Evolutionary conservation across 805 yeast genomes (phyloP).

Genomic region (Suhomyces kilbournensis): DNA sequence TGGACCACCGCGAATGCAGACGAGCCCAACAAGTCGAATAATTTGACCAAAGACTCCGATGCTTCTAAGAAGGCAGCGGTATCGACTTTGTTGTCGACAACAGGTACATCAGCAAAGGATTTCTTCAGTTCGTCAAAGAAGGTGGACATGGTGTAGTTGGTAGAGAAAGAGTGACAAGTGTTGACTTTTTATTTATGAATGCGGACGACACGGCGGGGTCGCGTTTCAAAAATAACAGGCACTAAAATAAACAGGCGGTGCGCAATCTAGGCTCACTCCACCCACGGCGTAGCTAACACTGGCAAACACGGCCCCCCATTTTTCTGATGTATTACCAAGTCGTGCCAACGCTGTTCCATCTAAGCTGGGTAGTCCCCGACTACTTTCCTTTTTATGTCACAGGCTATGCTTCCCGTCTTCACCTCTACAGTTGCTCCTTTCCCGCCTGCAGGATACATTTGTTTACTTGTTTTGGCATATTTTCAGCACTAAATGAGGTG

Average conservation of each 20-base stretch:
- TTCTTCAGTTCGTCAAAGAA: slow-evolving; percentile 77
- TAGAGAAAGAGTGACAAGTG: not conserved
- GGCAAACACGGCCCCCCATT: not conserved
- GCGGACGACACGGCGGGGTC: slow-evolving; percentile 1
- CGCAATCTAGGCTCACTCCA: not conserved
- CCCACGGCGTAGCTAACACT: too few species aligned
- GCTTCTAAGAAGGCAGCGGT: slow-evolving; percentile 81
- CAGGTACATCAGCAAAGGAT: slow-evolving; percentile 73
- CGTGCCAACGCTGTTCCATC: too few species aligned
- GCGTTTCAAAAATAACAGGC: not conserved
- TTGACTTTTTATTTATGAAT: not conserved
- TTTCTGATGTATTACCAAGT: too few species aligned
- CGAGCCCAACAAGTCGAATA: slow-evolving; percentile 81
- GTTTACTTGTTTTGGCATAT: not conserved
- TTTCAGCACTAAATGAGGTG: not conserved
- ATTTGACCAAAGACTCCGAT: slow-evolving; percentile 74
- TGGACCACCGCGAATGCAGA: slow-evolving; percentile 84
- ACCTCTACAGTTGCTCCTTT: not conserved
- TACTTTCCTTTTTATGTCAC: too few species aligned
- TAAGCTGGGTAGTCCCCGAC: too few species aligned
- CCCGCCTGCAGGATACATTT: not conserved
- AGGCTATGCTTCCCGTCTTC: too few species aligned
- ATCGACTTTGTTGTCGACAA: slow-evolving; percentile 57
- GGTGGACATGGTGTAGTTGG: slow-evolving; percentile 48
- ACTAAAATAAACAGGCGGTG: not conserved